phyloP scores from a whole-genome alignment of 2,329 filamentous ascomycete genomes.

The Kalmusia sp. region DNA sequence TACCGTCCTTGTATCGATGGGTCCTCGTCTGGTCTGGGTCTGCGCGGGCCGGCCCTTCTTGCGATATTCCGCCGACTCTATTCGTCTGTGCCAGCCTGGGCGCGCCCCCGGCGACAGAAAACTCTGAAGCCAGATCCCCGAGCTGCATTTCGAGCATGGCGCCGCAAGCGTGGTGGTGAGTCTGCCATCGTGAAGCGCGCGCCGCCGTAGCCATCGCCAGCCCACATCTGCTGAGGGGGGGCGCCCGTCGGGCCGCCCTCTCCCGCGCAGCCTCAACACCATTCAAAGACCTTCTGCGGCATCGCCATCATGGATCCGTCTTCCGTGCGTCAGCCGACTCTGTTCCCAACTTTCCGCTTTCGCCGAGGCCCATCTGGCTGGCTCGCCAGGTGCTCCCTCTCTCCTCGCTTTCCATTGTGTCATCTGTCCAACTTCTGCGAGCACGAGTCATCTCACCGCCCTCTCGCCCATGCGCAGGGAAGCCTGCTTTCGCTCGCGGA shows the following conservation, averaged over 20 bases:
- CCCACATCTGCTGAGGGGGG: conserved; percentile 20
- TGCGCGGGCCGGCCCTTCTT: conserved; percentile 41
- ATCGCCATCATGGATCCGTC: conserved; percentile 14
- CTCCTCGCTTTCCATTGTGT: conserved; percentile 33
- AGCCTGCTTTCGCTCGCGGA: conserved; percentile 25
- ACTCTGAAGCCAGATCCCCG: conserved; percentile 18
- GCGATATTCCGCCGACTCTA: conserved; percentile 30
- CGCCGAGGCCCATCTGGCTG: conserved; percentile 18
- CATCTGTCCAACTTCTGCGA: conserved; percentile 42
- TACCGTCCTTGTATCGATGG: conserved; percentile 25
- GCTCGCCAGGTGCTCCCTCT: conserved; percentile 31
- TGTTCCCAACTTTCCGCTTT: conserved; percentile 19
- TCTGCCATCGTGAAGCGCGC: conserved; percentile 9
- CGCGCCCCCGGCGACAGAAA: conserved; percentile 16
- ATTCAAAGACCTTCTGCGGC: conserved; percentile 19
- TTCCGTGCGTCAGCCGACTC: conserved; percentile 35
- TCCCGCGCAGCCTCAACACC: conserved; percentile 25
- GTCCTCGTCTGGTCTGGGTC: conserved; percentile 28
- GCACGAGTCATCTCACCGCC: conserved; percentile 49
- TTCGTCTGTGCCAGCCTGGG: conserved; percentile 28
- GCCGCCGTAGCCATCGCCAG: conserved; percentile 20
- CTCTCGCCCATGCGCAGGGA: conserved; percentile 26
- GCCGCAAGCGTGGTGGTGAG: conserved; percentile 7
- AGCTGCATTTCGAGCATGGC: conserved; percentile 3
- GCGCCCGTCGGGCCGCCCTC: conserved; percentile 20